Conservation (phyloP, 2,329 filamentous ascomycete species). For the Talaromyces marneffei region DNA sequence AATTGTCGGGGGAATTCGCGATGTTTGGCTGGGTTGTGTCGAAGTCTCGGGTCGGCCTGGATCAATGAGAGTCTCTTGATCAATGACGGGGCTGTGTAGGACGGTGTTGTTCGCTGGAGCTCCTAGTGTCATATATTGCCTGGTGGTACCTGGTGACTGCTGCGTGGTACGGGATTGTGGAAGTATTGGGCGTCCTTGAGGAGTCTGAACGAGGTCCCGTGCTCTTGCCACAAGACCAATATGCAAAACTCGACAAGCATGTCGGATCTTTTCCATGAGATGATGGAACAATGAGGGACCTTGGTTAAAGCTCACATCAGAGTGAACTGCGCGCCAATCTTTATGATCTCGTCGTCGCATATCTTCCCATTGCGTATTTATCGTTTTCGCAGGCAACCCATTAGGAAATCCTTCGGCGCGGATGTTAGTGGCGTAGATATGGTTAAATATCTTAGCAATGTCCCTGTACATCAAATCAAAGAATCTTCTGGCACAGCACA, state of each 20-base stretch:
- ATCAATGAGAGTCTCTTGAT: too few relatives aligned
- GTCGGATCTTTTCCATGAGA: constrained; percentile 15
- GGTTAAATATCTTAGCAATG: constrained; percentile 24
- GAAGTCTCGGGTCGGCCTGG: too few relatives aligned
- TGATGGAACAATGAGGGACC: constrained; percentile 16
- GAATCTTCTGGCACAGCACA: constrained; percentile 25
- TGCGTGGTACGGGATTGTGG: too few relatives aligned
- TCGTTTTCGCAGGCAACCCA: constrained; percentile 3
- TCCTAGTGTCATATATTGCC: too few relatives aligned
- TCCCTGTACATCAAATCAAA: constrained; percentile 15
- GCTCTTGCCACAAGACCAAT: constrained; percentile 4
- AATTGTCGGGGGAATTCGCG: background rate
- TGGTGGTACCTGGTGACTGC: too few relatives aligned
- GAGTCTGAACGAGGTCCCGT: background rate
- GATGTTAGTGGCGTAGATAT: constrained; percentile 21
- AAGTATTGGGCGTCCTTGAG: too few relatives aligned
- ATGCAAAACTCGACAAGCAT: background rate
- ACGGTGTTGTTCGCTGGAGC: background rate
- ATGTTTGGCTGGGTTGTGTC: background rate
- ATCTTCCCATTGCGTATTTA: constrained; percentile 22
- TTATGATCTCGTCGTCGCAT: constrained; percentile 17
- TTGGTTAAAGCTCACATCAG: constrained; percentile 17
- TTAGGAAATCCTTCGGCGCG: constrained; percentile 17
- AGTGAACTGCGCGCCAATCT: constrained; percentile 23
- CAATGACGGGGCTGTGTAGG: background rate